Conservation (phyloP, 1,284 basidiomycete genomes). For the Cryptococcus sp. region DNA sequence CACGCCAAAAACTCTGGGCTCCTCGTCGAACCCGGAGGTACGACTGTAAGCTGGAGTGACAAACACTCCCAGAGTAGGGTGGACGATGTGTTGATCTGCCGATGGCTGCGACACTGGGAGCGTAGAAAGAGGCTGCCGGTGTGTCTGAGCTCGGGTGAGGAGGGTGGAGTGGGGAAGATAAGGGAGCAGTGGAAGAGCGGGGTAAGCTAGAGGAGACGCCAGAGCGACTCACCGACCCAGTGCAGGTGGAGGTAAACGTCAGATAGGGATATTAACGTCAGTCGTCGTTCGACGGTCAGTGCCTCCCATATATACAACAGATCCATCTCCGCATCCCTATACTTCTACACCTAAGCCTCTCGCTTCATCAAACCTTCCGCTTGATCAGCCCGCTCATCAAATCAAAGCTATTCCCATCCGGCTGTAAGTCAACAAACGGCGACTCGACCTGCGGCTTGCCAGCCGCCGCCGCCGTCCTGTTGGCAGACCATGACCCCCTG, state of each 20-base stretch:
- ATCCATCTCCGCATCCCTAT: neutral
- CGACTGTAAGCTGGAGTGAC: no score
- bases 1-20: no score
- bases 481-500: constrained; percentile 15
- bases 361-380: constrained; percentile 60
- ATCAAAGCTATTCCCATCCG: constrained; percentile 96
- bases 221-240: no score
- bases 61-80: no score
- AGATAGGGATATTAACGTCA: neutral
- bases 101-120: neutral
- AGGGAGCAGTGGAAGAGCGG: neutral
- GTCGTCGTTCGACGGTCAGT: neutral
- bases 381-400: constrained; percentile 86
- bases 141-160: neutral
- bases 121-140: neutral
- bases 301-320: neutral
- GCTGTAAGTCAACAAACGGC: constrained; percentile 65
- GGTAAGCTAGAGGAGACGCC: neutral
- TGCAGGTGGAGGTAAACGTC: neutral
- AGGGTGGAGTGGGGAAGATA: neutral
- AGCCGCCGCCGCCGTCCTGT: constrained; percentile 37
- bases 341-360: constrained; percentile 50
- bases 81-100: neutral
- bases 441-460: constrained; percentile 10
- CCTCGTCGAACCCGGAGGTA: no score